Evolutionary conservation across 257 asterid genomes (phyloP).

Genomic region (Solanum sitiens): DNA sequence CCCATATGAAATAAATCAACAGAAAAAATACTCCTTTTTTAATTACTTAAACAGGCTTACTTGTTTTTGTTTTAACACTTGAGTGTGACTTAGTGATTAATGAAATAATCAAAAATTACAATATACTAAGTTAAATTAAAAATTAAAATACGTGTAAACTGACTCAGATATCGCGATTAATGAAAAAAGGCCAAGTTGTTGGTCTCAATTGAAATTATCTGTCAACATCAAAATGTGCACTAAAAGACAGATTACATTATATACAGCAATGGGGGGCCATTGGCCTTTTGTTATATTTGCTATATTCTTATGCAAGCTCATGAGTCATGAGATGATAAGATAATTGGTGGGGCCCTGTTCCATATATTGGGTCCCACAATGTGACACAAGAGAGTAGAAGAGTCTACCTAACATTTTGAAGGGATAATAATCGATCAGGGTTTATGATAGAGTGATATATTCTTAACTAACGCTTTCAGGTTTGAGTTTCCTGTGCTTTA

Average conservation of each 20-base stretch:
- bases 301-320: background rate
- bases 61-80: background rate
- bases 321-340: background rate
- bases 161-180: rapidly evolving
- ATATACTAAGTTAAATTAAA: no score
- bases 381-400: background rate
- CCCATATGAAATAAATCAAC: background rate
- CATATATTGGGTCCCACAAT: background rate
- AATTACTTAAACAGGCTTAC: background rate
- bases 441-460: no score
- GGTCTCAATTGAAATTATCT: constrained; percentile 42
- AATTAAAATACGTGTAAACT: rapidly evolving
- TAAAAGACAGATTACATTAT: constrained; percentile 4
- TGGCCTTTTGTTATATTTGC: background rate
- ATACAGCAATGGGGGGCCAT: background rate
- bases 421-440: background rate
- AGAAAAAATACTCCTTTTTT: background rate
- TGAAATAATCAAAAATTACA: rapidly evolving
- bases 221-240: constrained; percentile 25
- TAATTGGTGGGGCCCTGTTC: background rate
- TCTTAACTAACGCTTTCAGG: background rate
- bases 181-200: constrained; percentile 12
- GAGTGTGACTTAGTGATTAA: background rate
- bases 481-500: rapidly evolving
- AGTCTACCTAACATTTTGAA: background rate